phyloP scores from a whole-genome alignment of 1,139 yeast species.

The Eremothecium cymbalariae region DNA sequence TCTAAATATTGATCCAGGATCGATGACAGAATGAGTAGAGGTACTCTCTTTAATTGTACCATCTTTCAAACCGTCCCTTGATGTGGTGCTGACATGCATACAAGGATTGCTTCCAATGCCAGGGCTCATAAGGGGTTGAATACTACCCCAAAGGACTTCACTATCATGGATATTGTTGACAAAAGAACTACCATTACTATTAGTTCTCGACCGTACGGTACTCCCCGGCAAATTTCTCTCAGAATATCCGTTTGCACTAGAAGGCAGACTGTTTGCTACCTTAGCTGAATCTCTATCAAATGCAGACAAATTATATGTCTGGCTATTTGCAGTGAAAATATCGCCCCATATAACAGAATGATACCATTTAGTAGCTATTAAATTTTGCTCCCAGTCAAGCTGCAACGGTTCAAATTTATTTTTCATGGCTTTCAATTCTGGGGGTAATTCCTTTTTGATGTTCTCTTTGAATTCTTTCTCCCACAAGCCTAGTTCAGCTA shows the following conservation, averaged over 20 bases:
- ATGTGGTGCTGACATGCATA: not conserved
- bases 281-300: conserved; percentile 7
- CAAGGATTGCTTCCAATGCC: not conserved
- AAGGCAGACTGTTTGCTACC: no score
- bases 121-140: no score
- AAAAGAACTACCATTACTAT: conserved; percentile 25
- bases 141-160: no score
- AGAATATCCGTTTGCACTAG: no score
- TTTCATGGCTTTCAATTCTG: not conserved
- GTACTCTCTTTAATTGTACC: conserved; percentile 3
- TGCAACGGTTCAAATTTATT: conserved; percentile 2
- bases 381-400: conserved; percentile 7
- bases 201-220: conserved; percentile 25
- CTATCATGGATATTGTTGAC: conserved; percentile 4
- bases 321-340: conserved; percentile 40
- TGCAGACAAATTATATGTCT: conserved; percentile 10
- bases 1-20: conserved; percentile 19
- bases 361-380: conserved; percentile 9
- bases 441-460: conserved; percentile 1
- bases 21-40: conserved; percentile 7
- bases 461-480: conserved; percentile 6
- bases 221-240: conserved; percentile 25
- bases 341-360: conserved; percentile 41
- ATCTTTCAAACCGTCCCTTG: not conserved
- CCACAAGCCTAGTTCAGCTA: conserved; percentile 26